Conservation (phyloP, 1,139 yeast genomes). For the Pneumocystis oryctolagi region DNA sequence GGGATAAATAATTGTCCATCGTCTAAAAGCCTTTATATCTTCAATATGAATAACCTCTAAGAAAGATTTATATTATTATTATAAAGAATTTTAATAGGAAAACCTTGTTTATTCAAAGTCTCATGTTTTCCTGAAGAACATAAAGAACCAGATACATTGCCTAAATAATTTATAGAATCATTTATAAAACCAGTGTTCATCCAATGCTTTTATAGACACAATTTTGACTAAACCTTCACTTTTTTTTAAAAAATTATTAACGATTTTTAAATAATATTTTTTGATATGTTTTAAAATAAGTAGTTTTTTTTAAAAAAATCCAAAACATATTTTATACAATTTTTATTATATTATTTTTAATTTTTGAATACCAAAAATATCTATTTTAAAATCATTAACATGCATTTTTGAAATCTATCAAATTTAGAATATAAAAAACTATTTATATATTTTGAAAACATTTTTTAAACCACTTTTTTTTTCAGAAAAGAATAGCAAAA, state of each 20-base stretch:
- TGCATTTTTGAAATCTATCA: too few species aligned
- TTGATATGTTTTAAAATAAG: too few species aligned
- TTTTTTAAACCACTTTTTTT: too few species aligned
- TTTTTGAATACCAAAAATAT: too few species aligned
- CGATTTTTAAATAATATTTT: background rate
- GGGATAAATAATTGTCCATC: conserved; percentile 44
- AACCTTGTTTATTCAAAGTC: background rate
- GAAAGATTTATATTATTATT: background rate
- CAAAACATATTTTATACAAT: too few species aligned
- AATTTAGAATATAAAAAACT: too few species aligned
- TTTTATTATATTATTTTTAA: too few species aligned
- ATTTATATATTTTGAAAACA: too few species aligned
- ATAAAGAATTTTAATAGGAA: background rate
- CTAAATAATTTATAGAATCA: background rate
- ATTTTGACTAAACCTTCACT: background rate
- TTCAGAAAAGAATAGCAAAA: too few species aligned
- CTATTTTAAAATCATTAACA: too few species aligned
- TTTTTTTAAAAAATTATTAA: background rate
- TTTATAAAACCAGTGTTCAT: background rate
- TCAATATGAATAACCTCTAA: background rate
- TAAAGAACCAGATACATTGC: background rate
- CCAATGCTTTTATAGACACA: background rate
- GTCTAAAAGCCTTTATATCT: background rate
- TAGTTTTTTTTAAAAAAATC: too few species aligned
- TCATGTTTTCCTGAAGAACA: background rate